phyloP scores from a whole-genome alignment of 225 moss, liverwort and hornwort species.

The Anthoceros angustus region DNA sequence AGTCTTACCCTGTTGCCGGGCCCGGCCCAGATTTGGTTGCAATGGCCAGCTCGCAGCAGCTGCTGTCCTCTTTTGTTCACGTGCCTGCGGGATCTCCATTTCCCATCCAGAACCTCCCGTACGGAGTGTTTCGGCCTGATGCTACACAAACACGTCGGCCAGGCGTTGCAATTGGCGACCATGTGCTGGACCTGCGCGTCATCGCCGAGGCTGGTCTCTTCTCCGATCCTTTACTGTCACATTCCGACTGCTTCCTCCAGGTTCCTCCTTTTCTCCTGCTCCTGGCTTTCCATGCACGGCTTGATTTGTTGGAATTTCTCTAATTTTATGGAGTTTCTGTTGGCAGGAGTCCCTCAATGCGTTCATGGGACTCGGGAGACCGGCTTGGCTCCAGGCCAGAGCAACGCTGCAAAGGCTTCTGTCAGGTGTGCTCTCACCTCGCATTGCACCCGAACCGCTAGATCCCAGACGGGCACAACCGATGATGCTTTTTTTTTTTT shows the following conservation, averaged over 20 bases:
- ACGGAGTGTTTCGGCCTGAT: constrained; percentile 59
- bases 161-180: constrained; percentile 75
- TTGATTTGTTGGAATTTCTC: not conserved
- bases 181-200: constrained; percentile 55
- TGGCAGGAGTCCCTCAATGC: constrained; percentile 59
- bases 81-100: constrained; percentile 50
- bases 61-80: constrained; percentile 43
- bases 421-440: constrained; percentile 30
- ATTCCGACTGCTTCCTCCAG: constrained; percentile 40
- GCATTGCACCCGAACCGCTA: not conserved
- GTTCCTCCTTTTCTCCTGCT: constrained; percentile 9
- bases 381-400: constrained; percentile 86
- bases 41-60: constrained; percentile 27
- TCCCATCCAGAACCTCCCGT: constrained; percentile 72
- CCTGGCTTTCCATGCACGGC: not conserved
- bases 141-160: constrained; percentile 30
- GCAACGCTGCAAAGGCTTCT: constrained; percentile 58
- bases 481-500: not conserved
- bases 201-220: constrained; percentile 54
- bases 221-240: constrained; percentile 39
- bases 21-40: too few species aligned
- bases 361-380: constrained; percentile 84
- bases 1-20: too few species aligned
- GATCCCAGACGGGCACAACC: not conserved
- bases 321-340: not conserved